A percentile compares a stretch with the other conserved stretches of the same genome.
These are phyloP conservation scores for Fusarium dlaminii DNA, from an alignment of 2,329 filamentous ascomycete genomes.

Conservation along the genomic window DNA sequence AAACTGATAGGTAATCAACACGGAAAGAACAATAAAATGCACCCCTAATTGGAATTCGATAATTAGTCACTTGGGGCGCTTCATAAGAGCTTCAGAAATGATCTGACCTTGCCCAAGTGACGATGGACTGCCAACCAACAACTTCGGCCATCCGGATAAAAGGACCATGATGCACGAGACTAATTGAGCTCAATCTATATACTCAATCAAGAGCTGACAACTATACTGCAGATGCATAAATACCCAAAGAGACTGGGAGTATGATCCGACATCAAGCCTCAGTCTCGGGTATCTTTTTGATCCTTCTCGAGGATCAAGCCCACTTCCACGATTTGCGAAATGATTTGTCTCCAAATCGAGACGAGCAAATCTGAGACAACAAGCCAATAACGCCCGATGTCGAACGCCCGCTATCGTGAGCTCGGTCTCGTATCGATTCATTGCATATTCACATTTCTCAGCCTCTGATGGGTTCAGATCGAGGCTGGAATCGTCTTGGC, in stretches of 20 bases:
- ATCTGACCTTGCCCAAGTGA: background rate
- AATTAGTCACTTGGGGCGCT: background rate
- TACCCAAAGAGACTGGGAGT: background rate
- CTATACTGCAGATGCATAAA: background rate
- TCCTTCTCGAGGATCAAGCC: background rate
- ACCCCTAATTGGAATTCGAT: background rate
- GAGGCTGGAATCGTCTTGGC: slow-evolving; percentile 17
- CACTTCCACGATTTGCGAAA: slow-evolving; percentile 10
- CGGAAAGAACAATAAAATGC: background rate
- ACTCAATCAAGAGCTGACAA: background rate
- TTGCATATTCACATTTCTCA: background rate
- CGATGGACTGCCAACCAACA: background rate
- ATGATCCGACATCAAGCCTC: background rate
- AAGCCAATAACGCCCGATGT: background rate
- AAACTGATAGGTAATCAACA: background rate
- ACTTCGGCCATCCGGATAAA: background rate
- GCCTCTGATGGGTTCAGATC: slow-evolving; percentile 18
- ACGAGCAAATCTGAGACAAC: slow-evolving; percentile 8
- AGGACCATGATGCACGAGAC: background rate
- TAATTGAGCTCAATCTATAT: background rate
- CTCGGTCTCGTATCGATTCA: background rate
- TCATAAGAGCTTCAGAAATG: background rate
- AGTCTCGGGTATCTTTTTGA: slow-evolving; percentile 1
- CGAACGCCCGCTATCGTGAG: slow-evolving; percentile 5
- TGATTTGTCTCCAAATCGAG: slow-evolving; percentile 9